Base-by-base conservation (phyloP, 192 early-diverging fungal species). In the Chytriomyces hyalinus region DNA sequence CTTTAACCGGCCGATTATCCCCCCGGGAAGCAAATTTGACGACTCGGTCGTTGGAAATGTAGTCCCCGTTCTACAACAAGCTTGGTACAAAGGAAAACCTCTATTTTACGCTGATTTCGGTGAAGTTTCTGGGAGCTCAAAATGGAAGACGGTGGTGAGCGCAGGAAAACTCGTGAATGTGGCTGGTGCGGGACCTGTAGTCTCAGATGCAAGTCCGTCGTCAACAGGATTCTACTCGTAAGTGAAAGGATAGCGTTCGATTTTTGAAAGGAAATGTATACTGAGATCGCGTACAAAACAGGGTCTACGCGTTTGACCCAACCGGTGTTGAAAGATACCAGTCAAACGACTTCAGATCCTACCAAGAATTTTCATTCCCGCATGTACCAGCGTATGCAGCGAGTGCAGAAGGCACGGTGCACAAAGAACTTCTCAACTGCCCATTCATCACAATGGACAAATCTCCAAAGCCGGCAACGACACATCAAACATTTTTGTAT, bases 191-290 rank as follows among this genome's bases (percentile, higher is more conserved):
- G 71, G 71, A 6, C 71, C 71, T 60, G 61, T 73, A 10, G 53
- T 57, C 13, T 17, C 28, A 22, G 61, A 63, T 28, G 71, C 44
- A 15, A 22, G 46, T 44, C 7, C 36, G 13, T 13, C 17, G 24
- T n/a, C 77, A 10, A 72, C 68, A 17, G 69, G 77, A 20, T 78
- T 78, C 70, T 78, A 78, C 51, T 28, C 43, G 77, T 78, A 65
- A 63, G 77, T 36, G 4, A 36, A 36, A 36, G 36, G 36, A 36
- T 36, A 36, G 36, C 36, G 36, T 36, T 36, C 36, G 36, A 36
- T 78, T 17, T 8, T 22, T 28, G 53, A 36, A 73, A 13, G 13
- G 44, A 13, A 62, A 36, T 60, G n/a, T 2, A 36, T 36, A 4
- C 36, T 36, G 36, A 36, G 36, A 36, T 36, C 36, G 20, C 26